Conservation (phyloP, 2,329 filamentous ascomycete genomes). For the Claviceps maximensis region DNA sequence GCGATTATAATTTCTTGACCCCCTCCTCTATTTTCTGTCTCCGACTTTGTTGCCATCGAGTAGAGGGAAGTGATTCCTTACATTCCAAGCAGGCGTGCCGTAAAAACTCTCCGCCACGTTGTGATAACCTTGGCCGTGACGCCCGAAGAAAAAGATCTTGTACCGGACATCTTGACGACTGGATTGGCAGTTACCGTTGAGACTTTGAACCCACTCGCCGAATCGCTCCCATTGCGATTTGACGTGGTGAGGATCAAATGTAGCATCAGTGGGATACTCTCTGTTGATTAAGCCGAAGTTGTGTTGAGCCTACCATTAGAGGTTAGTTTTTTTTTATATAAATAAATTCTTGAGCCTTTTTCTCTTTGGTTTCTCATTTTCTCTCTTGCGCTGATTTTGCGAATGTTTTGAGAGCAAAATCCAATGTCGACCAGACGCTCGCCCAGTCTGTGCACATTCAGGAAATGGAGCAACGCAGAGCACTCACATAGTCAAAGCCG, state of each 20-base stretch:
- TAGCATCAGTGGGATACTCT: constrained; percentile 42
- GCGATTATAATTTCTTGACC: neutral
- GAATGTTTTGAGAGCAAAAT: too few relatives aligned
- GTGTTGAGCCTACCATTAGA: constrained; percentile 31
- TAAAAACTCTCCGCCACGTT: constrained; percentile 52
- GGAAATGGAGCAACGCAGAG: neutral
- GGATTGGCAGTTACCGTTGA: constrained; percentile 31
- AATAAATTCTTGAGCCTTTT: too few relatives aligned
- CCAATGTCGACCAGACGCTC: neutral
- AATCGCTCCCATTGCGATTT: constrained; percentile 55
- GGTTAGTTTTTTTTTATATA: neutral
- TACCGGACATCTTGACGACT: constrained; percentile 40
- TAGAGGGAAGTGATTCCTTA: constrained; percentile 20
- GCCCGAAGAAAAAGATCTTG: constrained; percentile 54
- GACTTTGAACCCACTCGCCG: constrained; percentile 36
- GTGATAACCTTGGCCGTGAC: constrained; percentile 56
- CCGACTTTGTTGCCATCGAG: too few relatives aligned
- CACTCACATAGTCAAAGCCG: constrained; percentile 50
- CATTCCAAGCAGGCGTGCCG: constrained; percentile 57
- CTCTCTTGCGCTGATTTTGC: too few relatives aligned
- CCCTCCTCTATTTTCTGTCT: too few relatives aligned
- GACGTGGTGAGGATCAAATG: constrained; percentile 22
- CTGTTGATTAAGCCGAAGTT: constrained; percentile 56
- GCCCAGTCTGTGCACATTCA: too few relatives aligned
- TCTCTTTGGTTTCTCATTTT: neutral